Conservation (phyloP, 1,284 basidiomycete genomes). For the Stygiomarasmius scandens region DNA sequence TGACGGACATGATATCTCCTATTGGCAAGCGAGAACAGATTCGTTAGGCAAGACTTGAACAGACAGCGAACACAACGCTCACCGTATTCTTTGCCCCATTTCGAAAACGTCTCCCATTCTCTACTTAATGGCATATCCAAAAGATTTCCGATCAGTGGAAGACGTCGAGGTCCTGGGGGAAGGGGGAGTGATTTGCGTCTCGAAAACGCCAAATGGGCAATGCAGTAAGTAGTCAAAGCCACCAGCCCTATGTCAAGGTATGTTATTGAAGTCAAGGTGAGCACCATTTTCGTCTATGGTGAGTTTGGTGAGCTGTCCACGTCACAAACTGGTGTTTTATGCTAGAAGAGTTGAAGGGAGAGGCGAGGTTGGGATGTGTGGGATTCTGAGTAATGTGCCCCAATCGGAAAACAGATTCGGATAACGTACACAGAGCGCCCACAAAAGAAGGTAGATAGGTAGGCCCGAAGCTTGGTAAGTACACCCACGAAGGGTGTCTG, state of each 20-base stretch:
- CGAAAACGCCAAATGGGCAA: constrained; percentile 2
- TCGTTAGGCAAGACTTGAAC: not conserved
- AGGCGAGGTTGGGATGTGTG: too few species aligned
- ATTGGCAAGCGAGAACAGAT: not conserved
- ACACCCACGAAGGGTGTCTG: too few species aligned
- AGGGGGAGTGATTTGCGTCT: constrained; percentile 1
- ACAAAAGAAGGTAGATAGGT: too few species aligned
- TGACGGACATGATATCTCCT: constrained; percentile 20
- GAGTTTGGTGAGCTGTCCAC: too few species aligned
- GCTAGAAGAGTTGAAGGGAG: too few species aligned
- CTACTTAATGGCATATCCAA: constrained; percentile 27
- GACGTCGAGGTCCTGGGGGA: constrained; percentile 29
- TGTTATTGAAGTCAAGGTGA: not conserved
- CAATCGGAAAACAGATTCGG: too few species aligned
- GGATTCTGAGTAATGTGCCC: too few species aligned
- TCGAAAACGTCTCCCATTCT: constrained; percentile 27
- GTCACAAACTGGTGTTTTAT: too few species aligned
- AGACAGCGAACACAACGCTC: not conserved
- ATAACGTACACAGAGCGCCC: too few species aligned
- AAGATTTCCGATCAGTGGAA: constrained; percentile 30
- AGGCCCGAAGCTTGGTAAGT: too few species aligned
- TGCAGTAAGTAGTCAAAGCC: constrained; percentile 3
- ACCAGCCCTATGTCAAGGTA: constrained; percentile 10
- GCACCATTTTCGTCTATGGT: not conserved
- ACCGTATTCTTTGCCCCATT: constrained; percentile 33